Evolutionary conservation across 2,329 filamentous ascomycete genomes (phyloP).

Genomic region (Colletotrichum tamarilloi): DNA sequence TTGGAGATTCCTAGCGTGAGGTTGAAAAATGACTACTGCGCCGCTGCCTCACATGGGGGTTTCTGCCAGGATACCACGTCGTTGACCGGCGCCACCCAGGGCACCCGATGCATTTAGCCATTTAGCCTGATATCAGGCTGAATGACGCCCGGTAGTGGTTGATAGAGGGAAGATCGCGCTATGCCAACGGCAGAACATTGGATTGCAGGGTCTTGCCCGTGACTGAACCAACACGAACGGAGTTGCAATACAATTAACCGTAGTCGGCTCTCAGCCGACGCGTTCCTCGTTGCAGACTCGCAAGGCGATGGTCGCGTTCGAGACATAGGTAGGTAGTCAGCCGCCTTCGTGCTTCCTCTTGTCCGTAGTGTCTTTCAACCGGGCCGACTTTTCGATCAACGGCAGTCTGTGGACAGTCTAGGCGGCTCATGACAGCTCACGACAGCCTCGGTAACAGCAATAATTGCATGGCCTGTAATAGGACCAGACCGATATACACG

Average conservation of each 20-base stretch:
- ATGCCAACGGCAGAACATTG: constrained; percentile 2
- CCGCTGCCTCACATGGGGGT: constrained; percentile 16
- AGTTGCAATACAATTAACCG: not conserved
- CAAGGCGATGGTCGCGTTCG: not conserved
- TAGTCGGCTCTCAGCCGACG: not conserved
- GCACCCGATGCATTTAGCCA: constrained; percentile 18
- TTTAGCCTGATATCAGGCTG: constrained; percentile 32
- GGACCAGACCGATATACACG: not conserved
- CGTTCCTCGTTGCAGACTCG: not conserved
- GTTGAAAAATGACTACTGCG: constrained; percentile 1
- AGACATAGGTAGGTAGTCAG: not conserved
- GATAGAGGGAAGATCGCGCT: constrained; percentile 2
- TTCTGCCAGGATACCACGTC: constrained; percentile 7
- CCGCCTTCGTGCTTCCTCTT: not conserved
- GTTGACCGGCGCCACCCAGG: constrained; percentile 7
- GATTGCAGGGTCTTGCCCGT: not conserved
- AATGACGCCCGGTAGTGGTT: constrained; percentile 10
- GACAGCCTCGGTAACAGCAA: not conserved
- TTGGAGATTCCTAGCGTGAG: constrained; percentile 3
- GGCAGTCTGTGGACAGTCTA: not conserved
- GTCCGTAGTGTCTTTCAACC: no score
- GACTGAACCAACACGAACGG: constrained; percentile 9
- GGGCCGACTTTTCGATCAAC: not conserved
- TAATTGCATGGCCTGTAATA: not conserved
- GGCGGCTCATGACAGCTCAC: not conserved